Base-by-base conservation (phyloP, 228 moss, liverwort and hornwort genomes). In the Sphagnum fallax region DNA sequence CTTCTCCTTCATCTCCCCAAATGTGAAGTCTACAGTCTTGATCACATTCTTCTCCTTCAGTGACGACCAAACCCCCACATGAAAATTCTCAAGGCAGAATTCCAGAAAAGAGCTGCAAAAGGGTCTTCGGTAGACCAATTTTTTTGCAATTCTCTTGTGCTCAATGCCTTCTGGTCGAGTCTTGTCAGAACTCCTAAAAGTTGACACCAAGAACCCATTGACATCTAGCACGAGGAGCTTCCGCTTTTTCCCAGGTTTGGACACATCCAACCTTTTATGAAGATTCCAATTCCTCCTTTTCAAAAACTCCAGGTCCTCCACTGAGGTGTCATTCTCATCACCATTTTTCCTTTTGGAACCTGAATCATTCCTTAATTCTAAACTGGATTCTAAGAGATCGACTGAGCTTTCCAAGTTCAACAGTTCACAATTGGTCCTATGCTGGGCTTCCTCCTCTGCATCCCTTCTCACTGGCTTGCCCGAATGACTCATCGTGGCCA, bases 161-260 rank as follows among this genome's bases (percentile, higher is more conserved):
- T 65, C 5, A 4, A 53, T 47, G 10, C 70, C 8, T 6, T 57
- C 12, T 4, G 0, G 32, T 13, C 74, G 82, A 14, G 67, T 60
- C 49, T 70, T 60, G 50, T 85, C 82, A 50, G 61, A 51, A 64
- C 64, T 82, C 59, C 60, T 0, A 61, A 75, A 75, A 6, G 77
- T 76, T 15, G 82, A 75, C 53, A 85, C 85, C 51, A 85, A 61
- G 9, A 85, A 66, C 10, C 85, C 85, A 51, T 82, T 82, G 71
- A 82, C 79, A 65, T 85, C 82, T 6, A 85, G 79, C 63, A 85
- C 65, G 10, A 85, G 79, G 60, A 85, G 82, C 55, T 85, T 85
- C 77, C 32, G 32, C 32, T 2, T 32, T 32, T 32, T 32, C 32
- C 32, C 32, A 32, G 32, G 32, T 32, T 32, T 32, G 32, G 2